Conservation (phyloP, 805 yeast species). For the Groenewaldozyma salmanticensis region DNA sequence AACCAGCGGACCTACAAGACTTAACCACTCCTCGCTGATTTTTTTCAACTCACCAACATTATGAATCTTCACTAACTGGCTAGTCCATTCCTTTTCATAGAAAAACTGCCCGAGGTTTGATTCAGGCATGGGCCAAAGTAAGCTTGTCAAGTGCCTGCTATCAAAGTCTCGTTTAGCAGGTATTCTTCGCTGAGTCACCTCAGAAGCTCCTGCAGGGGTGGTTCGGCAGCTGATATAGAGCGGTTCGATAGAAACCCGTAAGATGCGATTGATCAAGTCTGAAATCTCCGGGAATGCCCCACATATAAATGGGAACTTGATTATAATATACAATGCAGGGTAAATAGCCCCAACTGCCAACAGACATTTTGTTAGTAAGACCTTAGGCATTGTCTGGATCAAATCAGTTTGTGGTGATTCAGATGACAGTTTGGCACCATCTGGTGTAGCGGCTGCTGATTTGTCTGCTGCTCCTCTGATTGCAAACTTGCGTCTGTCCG, state of each 20-base stretch:
- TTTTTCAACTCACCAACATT: constrained; percentile 37
- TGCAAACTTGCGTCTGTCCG: constrained; percentile 9
- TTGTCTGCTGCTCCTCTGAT: constrained; percentile 1
- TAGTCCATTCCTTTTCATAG: constrained; percentile 38
- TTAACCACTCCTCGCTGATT: constrained; percentile 41
- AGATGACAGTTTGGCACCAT: not conserved
- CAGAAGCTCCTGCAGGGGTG: not conserved
- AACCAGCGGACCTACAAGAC: constrained; percentile 47
- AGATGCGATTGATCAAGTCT: constrained; percentile 38
- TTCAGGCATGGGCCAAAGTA: not conserved
- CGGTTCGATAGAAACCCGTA: constrained; percentile 42
- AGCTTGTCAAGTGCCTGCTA: not conserved
- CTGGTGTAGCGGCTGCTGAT: not conserved
- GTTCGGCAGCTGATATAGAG: constrained; percentile 25
- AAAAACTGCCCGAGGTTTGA: constrained; percentile 27
- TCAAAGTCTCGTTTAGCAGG: not conserved
- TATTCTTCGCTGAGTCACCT: not conserved
- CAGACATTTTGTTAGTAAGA: constrained; percentile 41
- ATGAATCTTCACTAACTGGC: constrained; percentile 30
- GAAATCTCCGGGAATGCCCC: constrained; percentile 42
- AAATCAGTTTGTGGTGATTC: not conserved
- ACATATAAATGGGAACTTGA: constrained; percentile 53
- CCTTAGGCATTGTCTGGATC: constrained; percentile 26
- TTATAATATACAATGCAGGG: constrained; percentile 51
- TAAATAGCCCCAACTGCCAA: constrained; percentile 51